Percentiles rank a stretch among this genome's conserved stretches.
Conservation (phyloP, 208 protist genomes). For the Trypanosoma avium region DNA sequence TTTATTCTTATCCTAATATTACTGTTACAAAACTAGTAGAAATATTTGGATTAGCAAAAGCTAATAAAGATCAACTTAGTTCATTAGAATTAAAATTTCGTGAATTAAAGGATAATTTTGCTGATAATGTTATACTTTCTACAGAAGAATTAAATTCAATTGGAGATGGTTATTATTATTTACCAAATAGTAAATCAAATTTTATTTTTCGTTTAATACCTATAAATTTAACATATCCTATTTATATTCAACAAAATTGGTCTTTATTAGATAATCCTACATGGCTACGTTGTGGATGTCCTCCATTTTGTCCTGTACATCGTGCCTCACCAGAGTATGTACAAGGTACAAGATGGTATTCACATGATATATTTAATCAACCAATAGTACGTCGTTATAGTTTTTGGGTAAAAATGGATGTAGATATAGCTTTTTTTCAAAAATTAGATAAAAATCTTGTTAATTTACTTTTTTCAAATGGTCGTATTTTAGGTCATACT, state of each 20-base stretch:
- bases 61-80: conserved; percentile 1
- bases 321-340: conserved; percentile 17
- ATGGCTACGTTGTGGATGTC: conserved; percentile 26
- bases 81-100: conserved; percentile 1
- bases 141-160: conserved; percentile 10
- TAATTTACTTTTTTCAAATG: conserved; percentile 6
- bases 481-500: conserved; percentile 17
- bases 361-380: conserved; percentile 27
- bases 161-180: conserved; percentile 17
- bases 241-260: conserved; percentile 19
- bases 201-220: conserved; percentile 22
- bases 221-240: conserved; percentile 20
- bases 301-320: conserved; percentile 12
- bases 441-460: conserved; percentile 15
- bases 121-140: not conserved
- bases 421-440: conserved; percentile 19
- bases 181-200: not conserved
- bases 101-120: conserved; percentile 11
- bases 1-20: conserved; percentile 16
- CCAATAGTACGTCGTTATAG: conserved; percentile 25
- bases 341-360: conserved; percentile 32
- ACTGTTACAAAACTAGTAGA: conserved; percentile 9
- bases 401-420: conserved; percentile 31
- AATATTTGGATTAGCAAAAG: conserved; percentile 11
- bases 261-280: conserved; percentile 18